Evolutionary conservation across 352 stramenopile species (phyloP).

Genomic region (Phytophthora crassamura): DNA sequence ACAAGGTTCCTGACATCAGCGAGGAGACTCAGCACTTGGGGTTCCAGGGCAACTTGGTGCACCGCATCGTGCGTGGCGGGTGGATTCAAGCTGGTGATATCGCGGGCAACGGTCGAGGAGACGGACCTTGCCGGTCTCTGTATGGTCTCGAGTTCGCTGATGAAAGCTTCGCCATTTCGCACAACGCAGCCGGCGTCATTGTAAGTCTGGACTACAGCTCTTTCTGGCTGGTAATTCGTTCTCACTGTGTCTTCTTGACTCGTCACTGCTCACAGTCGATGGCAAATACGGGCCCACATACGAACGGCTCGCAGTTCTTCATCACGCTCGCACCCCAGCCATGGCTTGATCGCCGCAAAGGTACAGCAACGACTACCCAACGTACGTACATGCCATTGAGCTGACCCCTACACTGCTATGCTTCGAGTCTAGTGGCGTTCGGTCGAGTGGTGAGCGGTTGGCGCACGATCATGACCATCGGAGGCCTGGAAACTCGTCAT

Average conservation of each 20-base stretch:
- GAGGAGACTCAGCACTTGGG: slow-evolving; percentile 48
- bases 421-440: slow-evolving; percentile 61
- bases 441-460: slow-evolving; percentile 72
- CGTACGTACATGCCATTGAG: no score
- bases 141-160: slow-evolving; percentile 72
- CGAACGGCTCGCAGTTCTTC: slow-evolving; percentile 99
- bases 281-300: slow-evolving; percentile 95
- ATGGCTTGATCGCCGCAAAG: slow-evolving; percentile 76
- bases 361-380: slow-evolving; percentile 23
- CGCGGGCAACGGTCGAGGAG: slow-evolving; percentile 44
- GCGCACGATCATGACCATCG: slow-evolving; percentile 63
- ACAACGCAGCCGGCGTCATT: slow-evolving; percentile 68
- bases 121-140: slow-evolving; percentile 60
- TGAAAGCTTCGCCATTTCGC: slow-evolving; percentile 75
- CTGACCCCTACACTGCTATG: no score
- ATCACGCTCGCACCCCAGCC: slow-evolving; percentile 92
- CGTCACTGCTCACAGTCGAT: slow-evolving; percentile 83
- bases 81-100: slow-evolving; percentile 86
- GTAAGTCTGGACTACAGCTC: slow-evolving; percentile 32
- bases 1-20: slow-evolving; percentile 50
- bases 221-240: slow-evolving; percentile 3
- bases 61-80: slow-evolving; percentile 66
- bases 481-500: slow-evolving; percentile 52
- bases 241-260: slow-evolving; percentile 5
- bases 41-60: slow-evolving; percentile 64